Percentiles rank a stretch among this genome's conserved stretches.
These are phyloP conservation scores for Dothideomycetes sp. DNA, from an alignment of 2,329 filamentous ascomycete genomes.

Conservation along the genomic window DNA sequence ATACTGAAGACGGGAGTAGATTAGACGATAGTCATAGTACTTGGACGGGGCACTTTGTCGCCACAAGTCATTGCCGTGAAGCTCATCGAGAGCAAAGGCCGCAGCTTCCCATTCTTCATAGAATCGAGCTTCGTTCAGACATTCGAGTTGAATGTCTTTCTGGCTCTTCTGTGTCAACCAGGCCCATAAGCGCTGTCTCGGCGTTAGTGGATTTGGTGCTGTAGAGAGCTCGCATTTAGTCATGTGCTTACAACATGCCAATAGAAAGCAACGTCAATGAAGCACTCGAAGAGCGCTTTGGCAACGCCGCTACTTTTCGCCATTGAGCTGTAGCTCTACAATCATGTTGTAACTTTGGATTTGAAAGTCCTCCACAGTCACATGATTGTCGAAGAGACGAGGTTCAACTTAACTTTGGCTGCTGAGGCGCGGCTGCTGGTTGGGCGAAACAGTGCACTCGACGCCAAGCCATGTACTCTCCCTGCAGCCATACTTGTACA, in stretches of 20 bases:
- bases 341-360: not conserved
- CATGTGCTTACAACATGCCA: constrained; percentile 13
- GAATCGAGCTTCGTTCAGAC: constrained; percentile 52
- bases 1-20: constrained; percentile 62
- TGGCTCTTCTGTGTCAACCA: constrained; percentile 59
- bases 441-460: no score
- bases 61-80: constrained; percentile 74
- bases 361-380: no score
- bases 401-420: no score
- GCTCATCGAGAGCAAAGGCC: constrained; percentile 72
- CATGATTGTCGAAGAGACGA: no score
- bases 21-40: constrained; percentile 78
- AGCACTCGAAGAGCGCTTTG: constrained; percentile 6
- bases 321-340: constrained; percentile 3
- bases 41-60: constrained; percentile 70
- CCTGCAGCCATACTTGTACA: no score
- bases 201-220: constrained; percentile 1
- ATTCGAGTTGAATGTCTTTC: constrained; percentile 53
- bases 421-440: no score
- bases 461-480: no score
- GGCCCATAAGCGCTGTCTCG: constrained; percentile 50
- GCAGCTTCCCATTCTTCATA: constrained; percentile 83
- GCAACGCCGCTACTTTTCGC: constrained; percentile 7
- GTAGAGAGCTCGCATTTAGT: not conserved
- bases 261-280: constrained; percentile 12